These are phyloP conservation scores for Sordariomycetes sp. DNA, from an alignment of 2,329 filamentous ascomycete species.

Conservation along the genomic window DNA sequence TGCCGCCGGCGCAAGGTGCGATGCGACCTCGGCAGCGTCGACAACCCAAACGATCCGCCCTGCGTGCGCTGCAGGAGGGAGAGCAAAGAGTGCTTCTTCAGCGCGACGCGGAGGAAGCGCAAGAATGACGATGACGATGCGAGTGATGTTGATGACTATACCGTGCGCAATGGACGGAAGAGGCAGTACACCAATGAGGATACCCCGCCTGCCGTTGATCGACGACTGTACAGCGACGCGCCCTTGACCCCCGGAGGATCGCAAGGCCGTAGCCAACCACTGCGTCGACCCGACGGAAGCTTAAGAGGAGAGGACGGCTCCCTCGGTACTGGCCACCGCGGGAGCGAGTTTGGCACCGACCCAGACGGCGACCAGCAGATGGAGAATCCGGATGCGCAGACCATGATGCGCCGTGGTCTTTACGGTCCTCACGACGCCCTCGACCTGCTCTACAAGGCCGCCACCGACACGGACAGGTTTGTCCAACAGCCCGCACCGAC, in stretches of 20 bases:
- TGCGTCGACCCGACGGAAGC: conserved; percentile 49
- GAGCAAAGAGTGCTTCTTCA: conserved; percentile 96
- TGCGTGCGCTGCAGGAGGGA: conserved; percentile 91
- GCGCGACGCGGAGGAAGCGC: conserved; percentile 84
- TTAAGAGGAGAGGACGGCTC: conserved; percentile 20
- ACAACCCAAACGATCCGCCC: conserved; percentile 88
- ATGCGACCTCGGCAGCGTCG: conserved; percentile 64
- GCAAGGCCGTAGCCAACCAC: conserved; percentile 54
- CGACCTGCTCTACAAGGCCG: conserved; percentile 84
- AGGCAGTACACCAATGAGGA: conserved; percentile 42
- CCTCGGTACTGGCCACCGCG: conserved; percentile 10
- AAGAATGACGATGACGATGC: conserved; percentile 56
- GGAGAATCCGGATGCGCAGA: conserved; percentile 56
- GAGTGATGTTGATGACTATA: conserved; percentile 53
- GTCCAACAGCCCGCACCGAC: no score
- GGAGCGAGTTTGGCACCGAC: conserved; percentile 23
- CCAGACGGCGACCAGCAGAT: conserved; percentile 50
- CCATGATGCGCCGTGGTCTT: conserved; percentile 61
- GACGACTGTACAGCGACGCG: conserved; percentile 37
- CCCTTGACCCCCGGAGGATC: conserved; percentile 59
- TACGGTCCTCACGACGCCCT: conserved; percentile 90
- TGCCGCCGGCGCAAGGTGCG: conserved; percentile 54
- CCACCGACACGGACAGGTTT: conserved; percentile 44
- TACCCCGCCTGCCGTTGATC: conserved; percentile 31
- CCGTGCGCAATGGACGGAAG: conserved; percentile 65